Evolutionary conservation across 169 alveolate genomes (phyloP).

Genomic region (Eimeria maxima): DNA sequence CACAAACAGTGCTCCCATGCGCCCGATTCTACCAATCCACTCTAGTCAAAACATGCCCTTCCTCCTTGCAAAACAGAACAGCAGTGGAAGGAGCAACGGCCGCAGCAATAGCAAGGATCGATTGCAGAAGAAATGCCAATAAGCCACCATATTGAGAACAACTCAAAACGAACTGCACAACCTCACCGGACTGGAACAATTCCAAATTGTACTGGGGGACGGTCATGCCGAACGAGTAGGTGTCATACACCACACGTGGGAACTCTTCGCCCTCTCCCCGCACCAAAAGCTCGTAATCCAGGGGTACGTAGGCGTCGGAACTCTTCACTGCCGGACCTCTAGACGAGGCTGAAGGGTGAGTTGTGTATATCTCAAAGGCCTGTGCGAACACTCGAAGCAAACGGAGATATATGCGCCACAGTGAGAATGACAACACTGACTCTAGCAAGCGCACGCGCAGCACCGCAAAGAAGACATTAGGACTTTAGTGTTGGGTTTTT

Average conservation of each 20-base stretch:
- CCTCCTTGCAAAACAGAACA: background rate
- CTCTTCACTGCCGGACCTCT: conserved; percentile 42
- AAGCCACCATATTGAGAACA: background rate
- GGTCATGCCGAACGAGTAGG: conserved; percentile 86
- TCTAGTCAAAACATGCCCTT: background rate
- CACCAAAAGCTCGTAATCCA: conserved; percentile 84
- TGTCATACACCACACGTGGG: conserved; percentile 79
- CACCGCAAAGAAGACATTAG: background rate
- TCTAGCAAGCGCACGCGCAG: background rate
- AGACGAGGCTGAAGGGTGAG: conserved; percentile 61
- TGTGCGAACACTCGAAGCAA: background rate
- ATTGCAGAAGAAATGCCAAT: background rate
- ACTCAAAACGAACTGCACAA: background rate
- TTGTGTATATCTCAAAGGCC: conserved; percentile 61
- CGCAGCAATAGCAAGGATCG: background rate
- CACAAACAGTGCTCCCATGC: background rate
- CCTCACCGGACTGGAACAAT: conserved; percentile 87
- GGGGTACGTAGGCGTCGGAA: conserved; percentile 63
- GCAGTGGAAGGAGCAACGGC: background rate
- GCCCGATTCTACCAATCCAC: background rate
- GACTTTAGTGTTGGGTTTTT: background rate
- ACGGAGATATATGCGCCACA: too few relatives aligned
- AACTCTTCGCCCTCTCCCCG: conserved; percentile 83
- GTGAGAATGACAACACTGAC: background rate
- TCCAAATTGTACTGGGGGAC: conserved; percentile 85